A percentile compares a stretch with the other conserved stretches of the same genome.
Conservation (phyloP, 2,329 filamentous ascomycete species). For the Davidsoniella virescens region DNA sequence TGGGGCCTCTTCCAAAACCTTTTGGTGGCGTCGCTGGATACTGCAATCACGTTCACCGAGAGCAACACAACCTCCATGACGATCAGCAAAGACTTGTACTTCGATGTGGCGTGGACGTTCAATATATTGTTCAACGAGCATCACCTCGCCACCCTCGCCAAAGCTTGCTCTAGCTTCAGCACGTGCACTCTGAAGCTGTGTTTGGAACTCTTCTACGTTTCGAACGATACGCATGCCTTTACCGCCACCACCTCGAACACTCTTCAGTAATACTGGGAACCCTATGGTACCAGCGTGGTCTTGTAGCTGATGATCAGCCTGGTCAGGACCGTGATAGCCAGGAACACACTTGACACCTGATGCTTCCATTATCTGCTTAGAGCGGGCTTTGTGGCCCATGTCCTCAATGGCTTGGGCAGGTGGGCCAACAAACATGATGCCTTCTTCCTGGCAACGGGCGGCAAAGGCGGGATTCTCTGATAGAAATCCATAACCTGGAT, state of each 20-base stretch:
- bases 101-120: constrained; percentile 70
- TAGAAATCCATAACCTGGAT: constrained; percentile 91
- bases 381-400: constrained; percentile 87
- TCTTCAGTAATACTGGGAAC: constrained; percentile 63
- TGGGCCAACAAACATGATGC: constrained; percentile 86
- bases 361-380: constrained; percentile 90
- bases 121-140: constrained; percentile 75
- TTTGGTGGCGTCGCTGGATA: constrained; percentile 74
- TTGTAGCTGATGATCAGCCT: constrained; percentile 46
- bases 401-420: constrained; percentile 66
- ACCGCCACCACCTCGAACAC: constrained; percentile 63
- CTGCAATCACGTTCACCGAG: constrained; percentile 81
- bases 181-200: constrained; percentile 55
- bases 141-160: constrained; percentile 61
- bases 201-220: constrained; percentile 49
- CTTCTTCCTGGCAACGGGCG: constrained; percentile 71
- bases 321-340: constrained; percentile 80
- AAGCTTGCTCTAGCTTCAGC: constrained; percentile 66
- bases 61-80: constrained; percentile 61
- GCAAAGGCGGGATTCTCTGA: constrained; percentile 91
- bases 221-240: constrained; percentile 71
- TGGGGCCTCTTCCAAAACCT: constrained; percentile 79
- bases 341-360: constrained; percentile 95
- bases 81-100: constrained; percentile 80
- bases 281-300: constrained; percentile 54